phyloP scores from a whole-genome alignment of 352 stramenopile species.

The Blastocystis hominis region DNA sequence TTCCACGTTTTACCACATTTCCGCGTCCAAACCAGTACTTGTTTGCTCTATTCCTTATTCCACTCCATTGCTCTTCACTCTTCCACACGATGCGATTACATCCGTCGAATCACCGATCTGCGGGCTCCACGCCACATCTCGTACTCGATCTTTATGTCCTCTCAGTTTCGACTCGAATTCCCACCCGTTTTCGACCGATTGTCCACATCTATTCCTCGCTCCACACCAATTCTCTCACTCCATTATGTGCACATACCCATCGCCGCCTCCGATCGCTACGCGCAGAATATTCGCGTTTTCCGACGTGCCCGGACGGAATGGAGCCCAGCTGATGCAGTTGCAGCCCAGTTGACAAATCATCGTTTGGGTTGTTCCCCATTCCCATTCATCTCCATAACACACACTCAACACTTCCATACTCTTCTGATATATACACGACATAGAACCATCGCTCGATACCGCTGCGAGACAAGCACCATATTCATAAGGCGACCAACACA shows the following conservation, averaged over 20 bases:
- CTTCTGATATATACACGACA: slow-evolving; percentile 68
- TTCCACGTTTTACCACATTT: slow-evolving; percentile 63
- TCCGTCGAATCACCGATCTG: slow-evolving; percentile 81
- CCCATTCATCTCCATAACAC: slow-evolving; percentile 65
- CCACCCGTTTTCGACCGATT: slow-evolving; percentile 8
- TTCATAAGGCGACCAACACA: slow-evolving; percentile 90
- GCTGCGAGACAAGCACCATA: slow-evolving; percentile 81
- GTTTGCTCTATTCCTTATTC: slow-evolving; percentile 66
- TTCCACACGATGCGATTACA: slow-evolving; percentile 77
- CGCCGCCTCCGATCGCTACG: slow-evolving; percentile 87
- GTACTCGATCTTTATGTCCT: slow-evolving; percentile 75
- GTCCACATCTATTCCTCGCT: slow-evolving; percentile 7
- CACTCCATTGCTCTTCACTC: background rate
- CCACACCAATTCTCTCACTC: slow-evolving; percentile 62
- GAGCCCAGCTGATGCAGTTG: slow-evolving; percentile 90
- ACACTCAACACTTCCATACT: slow-evolving; percentile 60
- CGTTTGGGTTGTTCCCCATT: slow-evolving; percentile 82
- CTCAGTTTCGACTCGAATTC: slow-evolving; percentile 48
- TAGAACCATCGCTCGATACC: slow-evolving; percentile 83
- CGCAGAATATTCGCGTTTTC: slow-evolving; percentile 59
- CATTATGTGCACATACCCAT: slow-evolving; percentile 94
- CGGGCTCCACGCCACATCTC: slow-evolving; percentile 92
- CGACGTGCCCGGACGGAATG: slow-evolving; percentile 70
- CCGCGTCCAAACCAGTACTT: slow-evolving; percentile 85
- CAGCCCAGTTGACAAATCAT: slow-evolving; percentile 72